phyloP scores from a whole-genome alignment of 257 asterid genomes.

The Coffea eugenioides region DNA sequence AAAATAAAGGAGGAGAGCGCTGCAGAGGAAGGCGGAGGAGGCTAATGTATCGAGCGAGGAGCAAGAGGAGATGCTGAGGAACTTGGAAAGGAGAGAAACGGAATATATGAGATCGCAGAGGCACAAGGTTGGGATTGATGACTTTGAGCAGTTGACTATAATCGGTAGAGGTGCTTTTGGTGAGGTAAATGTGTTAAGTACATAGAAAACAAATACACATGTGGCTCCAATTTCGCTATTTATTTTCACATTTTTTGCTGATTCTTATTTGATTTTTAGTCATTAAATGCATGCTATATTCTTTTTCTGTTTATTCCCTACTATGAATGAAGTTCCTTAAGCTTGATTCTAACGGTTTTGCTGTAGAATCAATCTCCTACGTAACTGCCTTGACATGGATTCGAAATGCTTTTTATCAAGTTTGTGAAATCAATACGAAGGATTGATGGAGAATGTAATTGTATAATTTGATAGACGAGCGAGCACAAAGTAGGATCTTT shows the following conservation, averaged over 20 bases:
- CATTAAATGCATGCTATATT: background rate
- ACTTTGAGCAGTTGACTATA: conserved; percentile 81
- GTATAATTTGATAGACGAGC: background rate
- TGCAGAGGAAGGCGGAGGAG: conserved; percentile 89
- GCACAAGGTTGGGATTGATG: conserved; percentile 97
- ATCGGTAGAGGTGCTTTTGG: conserved; percentile 97
- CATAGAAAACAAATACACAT: background rate
- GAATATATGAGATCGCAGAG: conserved; percentile 98
- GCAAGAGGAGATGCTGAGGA: conserved; percentile 82
- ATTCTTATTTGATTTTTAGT: background rate
- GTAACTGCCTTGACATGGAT: background rate
- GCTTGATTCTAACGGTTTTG: background rate
- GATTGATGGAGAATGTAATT: background rate
- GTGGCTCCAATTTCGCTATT: background rate
- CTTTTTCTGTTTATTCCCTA: background rate
- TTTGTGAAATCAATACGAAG: background rate
- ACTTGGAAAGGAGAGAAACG: conserved; percentile 88
- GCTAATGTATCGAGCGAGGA: conserved; percentile 80
- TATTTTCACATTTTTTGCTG: background rate
- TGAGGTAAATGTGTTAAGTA: conserved; percentile 66
- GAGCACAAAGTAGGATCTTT: background rate
- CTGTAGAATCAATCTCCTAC: background rate
- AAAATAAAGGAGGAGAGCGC: conserved; percentile 63
- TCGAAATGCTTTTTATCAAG: background rate
- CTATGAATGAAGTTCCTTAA: background rate